phyloP scores from a whole-genome alignment of 306 rosid genomes.

The Rubus parviflorus region DNA sequence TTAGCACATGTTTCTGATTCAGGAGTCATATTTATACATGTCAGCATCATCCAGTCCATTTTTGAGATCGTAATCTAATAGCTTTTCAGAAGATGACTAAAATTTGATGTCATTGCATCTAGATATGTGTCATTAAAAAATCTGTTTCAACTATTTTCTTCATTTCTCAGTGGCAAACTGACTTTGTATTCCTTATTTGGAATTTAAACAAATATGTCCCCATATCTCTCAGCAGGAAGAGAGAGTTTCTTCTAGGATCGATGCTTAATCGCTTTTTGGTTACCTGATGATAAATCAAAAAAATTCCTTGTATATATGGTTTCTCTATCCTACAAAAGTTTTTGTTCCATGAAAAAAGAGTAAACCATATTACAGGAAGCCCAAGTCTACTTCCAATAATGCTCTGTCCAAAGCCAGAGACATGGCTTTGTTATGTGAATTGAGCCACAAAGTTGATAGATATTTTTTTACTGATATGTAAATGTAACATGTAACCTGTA shows the following conservation, averaged over 20 bases:
- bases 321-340: not conserved
- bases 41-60: not conserved
- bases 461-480: no score
- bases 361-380: no score
- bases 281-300: not conserved
- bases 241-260: no score
- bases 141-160: no score
- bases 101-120: not conserved
- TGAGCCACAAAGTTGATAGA: no score
- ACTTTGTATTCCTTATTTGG: not conserved
- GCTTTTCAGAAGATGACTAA: not conserved
- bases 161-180: not conserved
- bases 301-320: not conserved
- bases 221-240: not conserved
- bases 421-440: no score
- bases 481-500: no score
- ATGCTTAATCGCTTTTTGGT: not conserved
- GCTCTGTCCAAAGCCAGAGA: no score
- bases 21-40: not conserved
- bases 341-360: no score
- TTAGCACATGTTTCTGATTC: not conserved
- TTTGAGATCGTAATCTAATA: not conserved
- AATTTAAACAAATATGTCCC: no score
- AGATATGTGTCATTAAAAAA: not conserved
- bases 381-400: no score